These are phyloP conservation scores for Wilcoxina mikolae DNA, from an alignment of 495 filamentous ascomycete genomes.

Conservation along the genomic window DNA sequence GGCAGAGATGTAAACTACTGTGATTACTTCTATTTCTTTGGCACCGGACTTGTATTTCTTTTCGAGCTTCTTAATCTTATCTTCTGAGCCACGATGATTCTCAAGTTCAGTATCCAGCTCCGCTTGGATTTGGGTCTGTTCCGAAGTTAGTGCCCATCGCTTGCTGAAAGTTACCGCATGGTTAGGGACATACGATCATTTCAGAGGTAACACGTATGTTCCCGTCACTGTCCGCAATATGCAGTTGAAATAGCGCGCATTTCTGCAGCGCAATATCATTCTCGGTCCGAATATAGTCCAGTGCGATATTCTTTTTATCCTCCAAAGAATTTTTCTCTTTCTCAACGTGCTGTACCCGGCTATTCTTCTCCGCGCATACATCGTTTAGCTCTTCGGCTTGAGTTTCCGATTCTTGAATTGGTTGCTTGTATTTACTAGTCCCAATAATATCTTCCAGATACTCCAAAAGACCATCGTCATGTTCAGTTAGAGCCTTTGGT, in stretches of 20 bases:
- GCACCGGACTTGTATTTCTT: conserved; percentile 66
- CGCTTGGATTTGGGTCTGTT: conserved; percentile 59
- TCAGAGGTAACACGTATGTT: conserved; percentile 84
- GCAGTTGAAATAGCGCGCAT: conserved; percentile 78
- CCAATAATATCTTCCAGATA: conserved; percentile 98
- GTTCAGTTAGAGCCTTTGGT: conserved; percentile 80
- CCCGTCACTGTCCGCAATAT: conserved; percentile 70
- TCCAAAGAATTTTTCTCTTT: conserved; percentile 86
- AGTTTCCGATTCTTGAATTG: conserved; percentile 81
- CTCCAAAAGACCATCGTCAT: conserved; percentile 89
- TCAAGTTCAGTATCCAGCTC: conserved; percentile 77
- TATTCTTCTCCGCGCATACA: conserved; percentile 83
- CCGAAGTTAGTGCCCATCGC: no score
- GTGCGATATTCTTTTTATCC: conserved; percentile 89
- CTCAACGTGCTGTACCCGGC: conserved; percentile 90
- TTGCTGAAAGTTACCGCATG: no score
- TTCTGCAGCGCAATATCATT: conserved; percentile 86
- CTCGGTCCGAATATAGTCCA: conserved; percentile 77
- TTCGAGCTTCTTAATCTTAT: conserved; percentile 77
- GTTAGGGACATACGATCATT: conserved; percentile 38
- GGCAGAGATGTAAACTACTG: conserved; percentile 13
- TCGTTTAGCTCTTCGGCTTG: conserved; percentile 89
- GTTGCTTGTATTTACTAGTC: conserved; percentile 91
- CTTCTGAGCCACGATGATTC: conserved; percentile 80
- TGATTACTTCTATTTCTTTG: conserved; percentile 41